A percentile compares a stretch with the other conserved stretches of the same genome.
Evolutionary conservation across 1,139 yeast genomes (phyloP).

Genomic region (Saccharomycopsis phalli): DNA sequence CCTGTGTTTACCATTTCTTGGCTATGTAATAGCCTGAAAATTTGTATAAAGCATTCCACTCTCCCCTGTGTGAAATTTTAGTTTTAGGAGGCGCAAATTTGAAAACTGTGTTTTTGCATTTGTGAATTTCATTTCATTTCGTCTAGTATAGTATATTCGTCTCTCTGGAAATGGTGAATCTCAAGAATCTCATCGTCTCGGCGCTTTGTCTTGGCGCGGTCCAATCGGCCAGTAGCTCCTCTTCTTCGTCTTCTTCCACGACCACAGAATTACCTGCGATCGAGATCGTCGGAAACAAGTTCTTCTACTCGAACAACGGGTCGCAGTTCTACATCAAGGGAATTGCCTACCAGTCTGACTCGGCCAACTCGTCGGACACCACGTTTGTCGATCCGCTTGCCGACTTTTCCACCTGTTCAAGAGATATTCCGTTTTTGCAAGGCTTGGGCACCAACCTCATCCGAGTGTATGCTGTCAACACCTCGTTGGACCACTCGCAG

Average conservation of each 20-base stretch:
- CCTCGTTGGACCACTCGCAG: slow-evolving; percentile 48
- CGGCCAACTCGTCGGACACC: slow-evolving; percentile 42
- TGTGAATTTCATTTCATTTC: too few species aligned
- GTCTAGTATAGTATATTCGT: too few species aligned
- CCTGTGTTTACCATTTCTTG: too few species aligned
- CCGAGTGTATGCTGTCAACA: slow-evolving; percentile 58
- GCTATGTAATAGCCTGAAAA: too few species aligned
- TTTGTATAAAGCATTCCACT: too few species aligned
- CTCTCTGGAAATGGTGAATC: too few species aligned
- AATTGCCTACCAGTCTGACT: slow-evolving; percentile 73
- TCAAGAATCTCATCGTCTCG: background rate
- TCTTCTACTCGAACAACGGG: slow-evolving; percentile 71
- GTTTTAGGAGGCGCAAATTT: too few species aligned
- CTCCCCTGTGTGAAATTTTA: too few species aligned
- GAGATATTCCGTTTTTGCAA: slow-evolving; percentile 53
- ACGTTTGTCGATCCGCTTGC: slow-evolving; percentile 51
- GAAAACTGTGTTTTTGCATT: too few species aligned
- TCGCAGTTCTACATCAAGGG: slow-evolving; percentile 78
- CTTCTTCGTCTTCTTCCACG: slow-evolving; percentile 20
- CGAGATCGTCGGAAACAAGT: slow-evolving; percentile 59
- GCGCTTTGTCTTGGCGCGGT: background rate
- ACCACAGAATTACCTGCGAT: slow-evolving; percentile 38
- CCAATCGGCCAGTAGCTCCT: background rate
- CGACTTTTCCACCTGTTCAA: slow-evolving; percentile 41
- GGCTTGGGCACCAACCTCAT: slow-evolving; percentile 53